Evolutionary conservation across 1,284 basidiomycete genomes (phyloP), one percentile per base, ranked within the genome.

Genomic region (Melampsora occidentalis): DNA sequence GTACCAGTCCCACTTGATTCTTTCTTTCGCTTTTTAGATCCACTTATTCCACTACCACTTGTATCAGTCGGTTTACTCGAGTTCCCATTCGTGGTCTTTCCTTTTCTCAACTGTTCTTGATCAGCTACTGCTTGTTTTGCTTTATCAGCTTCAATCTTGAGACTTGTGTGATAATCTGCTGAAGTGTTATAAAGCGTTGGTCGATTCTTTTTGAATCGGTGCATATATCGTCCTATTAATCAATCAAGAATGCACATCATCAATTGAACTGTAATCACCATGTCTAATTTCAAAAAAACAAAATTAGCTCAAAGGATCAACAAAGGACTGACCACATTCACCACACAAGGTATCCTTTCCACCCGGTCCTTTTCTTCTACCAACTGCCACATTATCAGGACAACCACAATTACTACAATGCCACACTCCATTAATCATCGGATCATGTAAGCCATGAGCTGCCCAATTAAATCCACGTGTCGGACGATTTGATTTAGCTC

Each of bases 301-400:
- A 49, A 63, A 33, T 25, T 25, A 39, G 33, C 7, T 18, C 0
- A 1, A 67, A 49, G 2, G 28, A 49, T 7, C 2, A 59, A n/a
- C 16, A 39, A 12, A 82, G 67, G 64, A 87, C 90, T 82, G 86
- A 91, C 94, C 93, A 84, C 95, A 97, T 39, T 89, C 88, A 57
- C 91, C 92, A 84, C 95, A 98, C 81, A 97, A 89, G 25, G 90
- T 91, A 84, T 94, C 94, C 81, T 93, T 90, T 31, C 94, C 94
- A 76, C 93, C 84, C 2, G 92, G 93, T 2, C 94, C 94, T 82
- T 95, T 95, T 79, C 92, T 86, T 78, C 91, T 85, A 10, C 93
- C 92, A 69, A 93, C 86, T 2, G 93, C 91, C 71, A 94, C 89
- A 79, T 85, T 88, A 81, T 93, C 93, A 0, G 94, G 93, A 81